Conservation (phyloP, 768 basidiomycete genomes). For the Phanerochaete carnosa region DNA sequence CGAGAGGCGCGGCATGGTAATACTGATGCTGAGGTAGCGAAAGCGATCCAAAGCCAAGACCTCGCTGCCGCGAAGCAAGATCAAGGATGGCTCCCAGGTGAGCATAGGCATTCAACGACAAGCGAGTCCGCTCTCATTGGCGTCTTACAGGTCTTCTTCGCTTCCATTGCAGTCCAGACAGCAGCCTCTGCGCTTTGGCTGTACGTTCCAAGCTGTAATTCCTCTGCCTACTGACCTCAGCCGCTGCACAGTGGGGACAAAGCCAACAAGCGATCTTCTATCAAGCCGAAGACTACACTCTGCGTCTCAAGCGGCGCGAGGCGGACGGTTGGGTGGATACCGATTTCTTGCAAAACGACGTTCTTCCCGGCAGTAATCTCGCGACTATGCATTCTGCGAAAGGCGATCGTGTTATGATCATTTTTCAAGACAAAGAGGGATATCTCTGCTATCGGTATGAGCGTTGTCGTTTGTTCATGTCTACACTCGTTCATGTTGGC, state of each 20-base stretch:
- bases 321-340: not conserved
- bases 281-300: not conserved
- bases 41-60: not conserved
- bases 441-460: slow-evolving; percentile 1
- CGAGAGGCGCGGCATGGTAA: slow-evolving; percentile 4
- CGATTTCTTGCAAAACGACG: not conserved
- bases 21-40: not conserved
- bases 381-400: not conserved
- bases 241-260: not conserved
- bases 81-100: not conserved
- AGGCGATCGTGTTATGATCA: not conserved
- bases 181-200: slow-evolving; percentile 1
- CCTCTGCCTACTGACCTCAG: not conserved
- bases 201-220: not conserved
- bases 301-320: not conserved
- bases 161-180: slow-evolving; percentile 1
- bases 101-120: not conserved
- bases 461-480: not conserved
- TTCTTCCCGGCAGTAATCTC: not conserved
- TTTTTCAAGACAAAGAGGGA: not conserved
- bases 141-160: not conserved
- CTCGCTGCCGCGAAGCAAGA: not conserved
- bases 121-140: not conserved
- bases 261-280: slow-evolving; percentile 1
- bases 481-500: not conserved